These are phyloP conservation scores for Abrus pulchellus DNA, from an alignment of 306 rosid genomes.

Conservation along the genomic window DNA sequence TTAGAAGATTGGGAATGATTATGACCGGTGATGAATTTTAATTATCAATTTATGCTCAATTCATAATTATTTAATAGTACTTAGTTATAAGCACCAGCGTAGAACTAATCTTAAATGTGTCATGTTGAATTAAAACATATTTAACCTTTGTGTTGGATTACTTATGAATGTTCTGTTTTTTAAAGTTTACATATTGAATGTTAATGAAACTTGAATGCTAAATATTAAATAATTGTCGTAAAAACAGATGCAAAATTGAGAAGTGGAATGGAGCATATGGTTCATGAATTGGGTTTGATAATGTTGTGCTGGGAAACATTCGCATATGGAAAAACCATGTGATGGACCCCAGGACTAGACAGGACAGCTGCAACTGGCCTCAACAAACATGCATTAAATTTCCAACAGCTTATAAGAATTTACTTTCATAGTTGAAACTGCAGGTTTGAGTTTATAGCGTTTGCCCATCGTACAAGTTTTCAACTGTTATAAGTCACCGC, in stretches of 20 bases:
- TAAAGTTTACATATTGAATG: too few relatives aligned
- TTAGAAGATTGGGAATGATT: background rate
- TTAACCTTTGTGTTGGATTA: too few relatives aligned
- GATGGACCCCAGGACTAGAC: slow-evolving; percentile 27
- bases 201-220: too few relatives aligned
- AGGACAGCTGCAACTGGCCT: slow-evolving; percentile 21
- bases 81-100: too few relatives aligned
- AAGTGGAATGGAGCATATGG: background rate
- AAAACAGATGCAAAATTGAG: background rate
- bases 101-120: too few relatives aligned
- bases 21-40: too few relatives aligned
- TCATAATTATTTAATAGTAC: too few relatives aligned
- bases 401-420: slow-evolving; percentile 3
- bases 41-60: too few relatives aligned
- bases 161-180: too few relatives aligned
- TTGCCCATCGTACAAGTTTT: background rate
- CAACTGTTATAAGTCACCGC: background rate
- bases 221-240: background rate
- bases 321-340: slow-evolving; percentile 22
- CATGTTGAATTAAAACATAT: too few relatives aligned
- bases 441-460: background rate
- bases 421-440: slow-evolving; percentile 14
- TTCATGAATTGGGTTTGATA: background rate
- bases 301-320: slow-evolving; percentile 9
- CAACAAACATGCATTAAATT: slow-evolving; percentile 37